Conservation (phyloP, 495 filamentous ascomycete genomes). For the Thermothielavioides terrestris region DNA sequence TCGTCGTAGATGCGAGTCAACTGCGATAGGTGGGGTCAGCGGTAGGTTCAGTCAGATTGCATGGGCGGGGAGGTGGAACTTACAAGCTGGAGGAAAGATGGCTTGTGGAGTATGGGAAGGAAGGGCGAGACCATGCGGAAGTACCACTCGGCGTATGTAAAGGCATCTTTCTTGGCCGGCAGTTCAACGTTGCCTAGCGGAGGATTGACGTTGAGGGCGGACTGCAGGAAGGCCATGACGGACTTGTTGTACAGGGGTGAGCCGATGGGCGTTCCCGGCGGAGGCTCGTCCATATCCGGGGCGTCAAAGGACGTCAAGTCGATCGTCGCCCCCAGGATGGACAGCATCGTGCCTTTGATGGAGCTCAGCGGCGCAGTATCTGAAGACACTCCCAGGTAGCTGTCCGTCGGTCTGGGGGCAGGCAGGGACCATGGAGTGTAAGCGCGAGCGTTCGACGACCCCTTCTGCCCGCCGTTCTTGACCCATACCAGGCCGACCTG, state of each 20-base stretch:
- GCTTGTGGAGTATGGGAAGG: constrained; percentile 61
- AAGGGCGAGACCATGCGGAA: constrained; percentile 65
- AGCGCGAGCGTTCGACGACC: not conserved
- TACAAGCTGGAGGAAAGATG: constrained; percentile 58
- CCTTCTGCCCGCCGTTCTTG: constrained; percentile 28
- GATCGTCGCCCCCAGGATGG: constrained; percentile 67
- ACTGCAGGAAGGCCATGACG: constrained; percentile 55
- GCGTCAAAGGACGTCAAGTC: constrained; percentile 64
- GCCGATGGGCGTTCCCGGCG: constrained; percentile 31
- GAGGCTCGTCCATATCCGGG: constrained; percentile 53
- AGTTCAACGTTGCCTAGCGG: constrained; percentile 46
- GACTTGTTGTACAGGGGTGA: constrained; percentile 56
- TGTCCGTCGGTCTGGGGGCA: constrained; percentile 46
- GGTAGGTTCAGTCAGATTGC: not conserved
- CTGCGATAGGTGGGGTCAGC: constrained; percentile 27
- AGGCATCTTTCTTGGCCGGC: constrained; percentile 48
- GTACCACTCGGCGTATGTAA: constrained; percentile 61
- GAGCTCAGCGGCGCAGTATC: constrained; percentile 59
- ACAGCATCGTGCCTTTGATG: constrained; percentile 63
- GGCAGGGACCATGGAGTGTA: constrained; percentile 23
- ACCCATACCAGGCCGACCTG: constrained; percentile 42
- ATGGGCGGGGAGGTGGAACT: constrained; percentile 13
- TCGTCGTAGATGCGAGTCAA: constrained; percentile 56
- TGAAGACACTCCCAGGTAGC: constrained; percentile 63
- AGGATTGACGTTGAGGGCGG: constrained; percentile 50